Base-by-base conservation (phyloP, 2,329 filamentous ascomycete genomes). In the Aspergillus terreus region DNA sequence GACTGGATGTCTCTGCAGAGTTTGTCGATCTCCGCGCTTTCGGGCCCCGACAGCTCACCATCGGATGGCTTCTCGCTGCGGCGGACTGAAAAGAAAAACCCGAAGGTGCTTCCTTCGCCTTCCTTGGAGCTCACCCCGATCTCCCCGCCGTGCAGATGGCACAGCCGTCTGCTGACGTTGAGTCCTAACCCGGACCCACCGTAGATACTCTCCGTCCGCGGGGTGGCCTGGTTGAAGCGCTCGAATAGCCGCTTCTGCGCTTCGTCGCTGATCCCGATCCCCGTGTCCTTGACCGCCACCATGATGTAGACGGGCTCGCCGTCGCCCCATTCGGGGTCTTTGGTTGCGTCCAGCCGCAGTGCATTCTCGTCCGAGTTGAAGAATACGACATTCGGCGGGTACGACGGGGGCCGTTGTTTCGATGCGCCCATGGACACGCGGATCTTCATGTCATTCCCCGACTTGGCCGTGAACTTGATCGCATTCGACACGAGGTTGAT, bases 401-500 rank as follows among this genome's bases (percentile, higher is more conserved):
- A 69, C 6, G 72, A 67, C 3, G 76, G 75, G 5, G 79, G 78
- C 3, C 73, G 71, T 15, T 71, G 57, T 3, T 52, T 65, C 4
- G 77, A 76, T 2, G 80, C 80, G 9, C 73, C 78, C n/a, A 83
- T 69, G 4, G 76, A 76, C 21, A 83, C 78, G 9, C 73, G 76
- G 50, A 83, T 81, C 1, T 47, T 53, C 21, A 65, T 61, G 21
- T 53, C 41, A 6, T 35, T 44, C 6, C 53, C 42, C 6, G 84
- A 79, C 11, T 75, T 80, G 14, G 77, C 76, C 15, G 89, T 92
- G 63, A 92, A 92, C 62, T 92, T 92, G 67, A 92, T 85, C 0
- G 88, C 87, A 61, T 92, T 92, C 6, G 87, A 89, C 7, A 88
- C 81, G 1, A 92, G 77, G 60, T 92, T 92, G 66, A 92, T 90